A percentile compares a stretch with the other conserved stretches of the same genome.
These are phyloP conservation scores for Sclerotinia subarctica DNA, from an alignment of 2,329 filamentous ascomycete species.

Conservation along the genomic window DNA sequence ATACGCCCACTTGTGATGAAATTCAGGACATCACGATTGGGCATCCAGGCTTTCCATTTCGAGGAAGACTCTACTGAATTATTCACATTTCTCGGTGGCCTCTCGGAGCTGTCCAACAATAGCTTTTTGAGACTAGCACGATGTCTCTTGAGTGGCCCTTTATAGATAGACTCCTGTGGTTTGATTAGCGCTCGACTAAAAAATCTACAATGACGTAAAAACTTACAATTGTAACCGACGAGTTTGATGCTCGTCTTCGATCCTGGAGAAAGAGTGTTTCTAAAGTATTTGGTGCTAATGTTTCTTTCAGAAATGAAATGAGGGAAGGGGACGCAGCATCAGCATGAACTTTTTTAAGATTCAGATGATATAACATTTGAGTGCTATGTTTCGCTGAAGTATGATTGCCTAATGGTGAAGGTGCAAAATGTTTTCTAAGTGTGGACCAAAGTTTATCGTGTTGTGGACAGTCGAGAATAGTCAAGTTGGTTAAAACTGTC, in stretches of 20 bases:
- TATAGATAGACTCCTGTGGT: slow-evolving; percentile 61
- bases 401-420: slow-evolving; percentile 37
- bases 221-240: slow-evolving; percentile 55
- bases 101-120: slow-evolving; percentile 68
- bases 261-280: slow-evolving; percentile 78
- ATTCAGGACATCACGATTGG: slow-evolving; percentile 63
- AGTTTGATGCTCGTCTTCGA: slow-evolving; percentile 47
- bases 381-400: slow-evolving; percentile 37
- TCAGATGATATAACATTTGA: slow-evolving; percentile 56
- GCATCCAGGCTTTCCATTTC: slow-evolving; percentile 68
- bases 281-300: slow-evolving; percentile 73
- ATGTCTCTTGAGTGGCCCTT: slow-evolving; percentile 67
- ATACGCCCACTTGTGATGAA: slow-evolving; percentile 77
- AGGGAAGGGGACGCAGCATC: slow-evolving; percentile 67
- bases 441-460: slow-evolving; percentile 74
- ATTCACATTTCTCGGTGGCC: slow-evolving; percentile 42
- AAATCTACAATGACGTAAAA: background rate
- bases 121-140: slow-evolving; percentile 67
- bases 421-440: slow-evolving; percentile 60
- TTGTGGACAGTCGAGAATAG: slow-evolving; percentile 68
- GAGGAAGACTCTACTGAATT: slow-evolving; percentile 41
- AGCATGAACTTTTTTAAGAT: slow-evolving; percentile 71
- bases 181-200: slow-evolving; percentile 16
- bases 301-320: slow-evolving; percentile 72
- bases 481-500: slow-evolving; percentile 67